Evolutionary conservation across 352 stramenopile genomes (phyloP).

Genomic region (Phytophthora lateralis): DNA sequence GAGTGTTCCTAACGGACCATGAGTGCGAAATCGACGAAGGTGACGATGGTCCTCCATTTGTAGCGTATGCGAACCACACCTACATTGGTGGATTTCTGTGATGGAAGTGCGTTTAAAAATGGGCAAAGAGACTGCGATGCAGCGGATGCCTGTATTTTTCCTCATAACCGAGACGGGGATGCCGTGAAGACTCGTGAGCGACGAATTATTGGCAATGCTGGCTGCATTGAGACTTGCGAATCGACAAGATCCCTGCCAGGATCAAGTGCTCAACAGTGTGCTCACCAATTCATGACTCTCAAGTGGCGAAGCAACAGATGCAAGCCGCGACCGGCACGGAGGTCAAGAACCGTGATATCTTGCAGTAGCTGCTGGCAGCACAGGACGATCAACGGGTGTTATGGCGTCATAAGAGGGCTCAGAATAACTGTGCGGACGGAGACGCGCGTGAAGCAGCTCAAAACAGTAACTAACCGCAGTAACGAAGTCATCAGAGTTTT

Average conservation of each 20-base stretch:
- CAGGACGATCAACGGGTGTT: no score
- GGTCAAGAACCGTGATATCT: no score
- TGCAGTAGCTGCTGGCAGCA: no score
- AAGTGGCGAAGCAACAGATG: conserved; percentile 20
- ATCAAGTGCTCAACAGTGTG: conserved; percentile 12
- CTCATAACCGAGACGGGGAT: conserved; percentile 9
- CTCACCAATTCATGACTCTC: conserved; percentile 16
- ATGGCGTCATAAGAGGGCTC: conserved; percentile 14
- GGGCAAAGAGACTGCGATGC: conserved; percentile 2
- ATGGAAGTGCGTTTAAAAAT: neutral
- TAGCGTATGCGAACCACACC: no score
- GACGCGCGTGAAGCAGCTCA: no score
- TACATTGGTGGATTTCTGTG: neutral
- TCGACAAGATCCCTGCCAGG: conserved; percentile 7
- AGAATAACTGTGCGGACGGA: conserved; percentile 20
- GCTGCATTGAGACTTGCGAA: conserved; percentile 24
- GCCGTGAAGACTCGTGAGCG: neutral
- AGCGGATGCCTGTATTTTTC: conserved; percentile 17
- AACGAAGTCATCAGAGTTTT: no score
- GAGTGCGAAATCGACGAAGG: no score
- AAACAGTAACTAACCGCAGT: no score
- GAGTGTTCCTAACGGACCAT: no score
- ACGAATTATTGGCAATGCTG: conserved; percentile 13
- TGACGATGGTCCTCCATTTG: no score
- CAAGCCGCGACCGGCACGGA: conserved; percentile 3